Evolutionary conservation across 2,329 filamentous ascomycete species (phyloP).

Genomic region (Bertia moriformis): DNA sequence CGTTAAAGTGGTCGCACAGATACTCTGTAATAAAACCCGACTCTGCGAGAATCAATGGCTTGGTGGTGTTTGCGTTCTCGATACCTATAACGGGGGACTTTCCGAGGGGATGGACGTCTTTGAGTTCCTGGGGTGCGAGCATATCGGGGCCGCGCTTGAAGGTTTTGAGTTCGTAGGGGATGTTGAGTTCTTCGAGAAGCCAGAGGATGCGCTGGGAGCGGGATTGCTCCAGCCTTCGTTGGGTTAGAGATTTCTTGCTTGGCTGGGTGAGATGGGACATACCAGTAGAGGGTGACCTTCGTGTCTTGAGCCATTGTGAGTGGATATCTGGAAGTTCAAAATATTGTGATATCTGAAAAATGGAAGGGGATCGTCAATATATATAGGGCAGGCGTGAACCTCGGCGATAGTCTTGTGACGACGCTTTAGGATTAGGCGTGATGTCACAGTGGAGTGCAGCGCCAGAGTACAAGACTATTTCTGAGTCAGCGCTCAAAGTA

Average conservation of each 20-base stretch:
- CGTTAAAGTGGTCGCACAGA: slow-evolving; percentile 31
- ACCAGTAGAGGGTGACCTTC: slow-evolving; percentile 38
- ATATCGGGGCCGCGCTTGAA: slow-evolving; percentile 38
- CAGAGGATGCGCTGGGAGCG: slow-evolving; percentile 49
- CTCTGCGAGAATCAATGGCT: slow-evolving; percentile 30
- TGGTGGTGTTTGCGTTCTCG: slow-evolving; percentile 5
- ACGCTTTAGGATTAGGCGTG: too few relatives aligned
- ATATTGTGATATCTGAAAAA: too few relatives aligned
- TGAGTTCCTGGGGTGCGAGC: slow-evolving; percentile 41
- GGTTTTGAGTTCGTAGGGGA: slow-evolving; percentile 43
- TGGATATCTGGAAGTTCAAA: too few relatives aligned
- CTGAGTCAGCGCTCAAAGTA: too few relatives aligned
- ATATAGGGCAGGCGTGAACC: too few relatives aligned
- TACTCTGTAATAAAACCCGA: slow-evolving; percentile 47
- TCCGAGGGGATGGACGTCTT: slow-evolving; percentile 46
- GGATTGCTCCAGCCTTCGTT: slow-evolving; percentile 44
- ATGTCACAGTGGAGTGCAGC: too few relatives aligned
- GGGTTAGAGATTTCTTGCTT: not conserved
- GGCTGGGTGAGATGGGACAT: slow-evolving; percentile 4
- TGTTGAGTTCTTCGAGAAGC: slow-evolving; percentile 48
- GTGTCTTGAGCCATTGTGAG: too few relatives aligned
- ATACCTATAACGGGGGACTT: slow-evolving; percentile 46
- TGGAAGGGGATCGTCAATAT: too few relatives aligned
- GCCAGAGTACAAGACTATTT: too few relatives aligned
- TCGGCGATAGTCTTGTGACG: too few relatives aligned